These are phyloP conservation scores for Trichophyton mentagrophytes DNA, from an alignment of 2,329 filamentous ascomycete species.

Conservation along the genomic window DNA sequence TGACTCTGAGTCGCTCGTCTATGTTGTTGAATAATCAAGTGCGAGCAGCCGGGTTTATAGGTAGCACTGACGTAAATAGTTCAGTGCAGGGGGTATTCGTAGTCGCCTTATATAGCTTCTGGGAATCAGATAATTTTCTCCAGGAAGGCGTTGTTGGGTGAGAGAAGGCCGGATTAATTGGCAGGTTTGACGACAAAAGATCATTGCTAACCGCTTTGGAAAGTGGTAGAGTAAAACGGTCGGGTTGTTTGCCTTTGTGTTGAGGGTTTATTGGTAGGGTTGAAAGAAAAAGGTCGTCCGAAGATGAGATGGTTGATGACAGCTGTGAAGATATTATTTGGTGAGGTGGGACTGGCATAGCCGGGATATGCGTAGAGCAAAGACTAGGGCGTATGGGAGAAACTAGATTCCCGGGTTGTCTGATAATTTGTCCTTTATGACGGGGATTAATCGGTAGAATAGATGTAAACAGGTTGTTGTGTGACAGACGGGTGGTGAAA, in stretches of 20 bases:
- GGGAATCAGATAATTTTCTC: background rate
- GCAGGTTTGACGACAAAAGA: constrained; percentile 6
- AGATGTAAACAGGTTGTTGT: constrained; percentile 1
- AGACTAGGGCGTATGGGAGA: background rate
- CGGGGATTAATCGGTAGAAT: constrained; percentile 2
- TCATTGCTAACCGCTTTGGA: background rate
- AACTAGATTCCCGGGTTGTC: background rate
- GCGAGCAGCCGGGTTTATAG: constrained; percentile 8
- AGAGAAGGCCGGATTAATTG: constrained; percentile 5
- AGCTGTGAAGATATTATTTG: constrained; percentile 10
- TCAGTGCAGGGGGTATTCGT: background rate
- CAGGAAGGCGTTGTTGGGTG: background rate
- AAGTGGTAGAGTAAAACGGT: background rate
- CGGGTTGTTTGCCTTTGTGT: background rate
- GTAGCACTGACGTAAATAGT: constrained; percentile 2
- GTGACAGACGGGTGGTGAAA: background rate
- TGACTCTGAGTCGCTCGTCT: background rate
- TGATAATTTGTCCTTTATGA: background rate
- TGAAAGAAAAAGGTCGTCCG: constrained; percentile 6
- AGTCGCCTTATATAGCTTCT: background rate
- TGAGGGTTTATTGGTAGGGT: constrained; percentile 8
- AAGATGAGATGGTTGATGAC: constrained; percentile 12
- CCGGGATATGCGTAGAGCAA: background rate
- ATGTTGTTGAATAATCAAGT: constrained; percentile 2
- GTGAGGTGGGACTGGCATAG: constrained; percentile 12